Base-by-base conservation (phyloP, 306 rosid species). In the Vachellia pachyceras region DNA sequence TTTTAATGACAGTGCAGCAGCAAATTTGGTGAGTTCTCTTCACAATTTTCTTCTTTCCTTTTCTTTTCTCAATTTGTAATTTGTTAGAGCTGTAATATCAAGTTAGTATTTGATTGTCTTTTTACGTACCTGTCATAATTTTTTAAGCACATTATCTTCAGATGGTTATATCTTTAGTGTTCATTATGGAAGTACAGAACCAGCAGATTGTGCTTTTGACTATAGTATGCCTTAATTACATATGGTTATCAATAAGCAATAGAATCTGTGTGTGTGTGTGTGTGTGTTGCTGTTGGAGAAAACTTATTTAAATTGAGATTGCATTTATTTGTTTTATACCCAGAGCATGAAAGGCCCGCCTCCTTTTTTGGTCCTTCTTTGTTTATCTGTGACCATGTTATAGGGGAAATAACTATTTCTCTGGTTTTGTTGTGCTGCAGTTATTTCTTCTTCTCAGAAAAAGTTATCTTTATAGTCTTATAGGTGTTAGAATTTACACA, bases 1-100 rank as follows among this genome's bases (percentile, higher is more conserved):
- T 61, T 41, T 72, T 80, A 85, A 81, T 61, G 92, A 88, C 75
- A 29, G 81, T 58, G 82, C 80, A 67, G 73, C 87, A 68, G 67
- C 83, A 79, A 88, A 85, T 60, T 78, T 87, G 92, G 97, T 93
- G 83, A 83, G 89, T 86, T 76, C 46, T 69, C 50, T 75, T 69
- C 3, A 29, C 6, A 44, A 70, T 22, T 57, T 79, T 71, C 23
- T 25, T 49, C 44, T 23, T 15, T 14, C 76, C 9, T 49, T 49
- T 72, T 15, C 25, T 47, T n/a, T 17, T 17, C 10, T 47, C 12
- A 2, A 29, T 15, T 49, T 47, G 36, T 36, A 33, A 72, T 45
- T 70, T 71, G 71, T 44, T 71, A 33, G 50, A 35, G 67, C 61
- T 71, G 23, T 55, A 52, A 41, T 78, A 14, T 54, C 22, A 52